Conservation (phyloP, 768 basidiomycete genomes). For the Tricholoma hemisulphureum region DNA sequence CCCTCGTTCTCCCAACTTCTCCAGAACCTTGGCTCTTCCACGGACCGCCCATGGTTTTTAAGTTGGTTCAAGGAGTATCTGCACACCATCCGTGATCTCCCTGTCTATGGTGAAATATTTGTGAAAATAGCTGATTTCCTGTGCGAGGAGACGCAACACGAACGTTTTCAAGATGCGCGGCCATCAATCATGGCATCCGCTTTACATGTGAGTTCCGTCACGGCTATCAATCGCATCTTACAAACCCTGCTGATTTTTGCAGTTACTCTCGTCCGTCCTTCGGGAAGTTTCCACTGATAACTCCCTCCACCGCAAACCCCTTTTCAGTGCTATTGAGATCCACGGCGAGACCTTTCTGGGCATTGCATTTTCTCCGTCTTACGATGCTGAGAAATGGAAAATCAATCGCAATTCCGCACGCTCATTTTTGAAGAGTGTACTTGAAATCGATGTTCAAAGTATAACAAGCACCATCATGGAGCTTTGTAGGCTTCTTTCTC, state of each 20-base stretch:
- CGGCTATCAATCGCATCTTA: not conserved
- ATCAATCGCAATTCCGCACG: constrained; percentile 34
- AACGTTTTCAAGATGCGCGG: constrained; percentile 59
- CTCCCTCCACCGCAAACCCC: constrained; percentile 16
- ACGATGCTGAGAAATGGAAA: constrained; percentile 35
- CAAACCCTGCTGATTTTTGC: not conserved
- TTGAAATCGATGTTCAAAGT: constrained; percentile 32
- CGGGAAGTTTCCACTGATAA: constrained; percentile 18
- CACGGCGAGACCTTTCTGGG: constrained; percentile 38
- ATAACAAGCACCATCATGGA: constrained; percentile 30
- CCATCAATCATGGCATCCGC: constrained; percentile 61
- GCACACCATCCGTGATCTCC: constrained; percentile 47
- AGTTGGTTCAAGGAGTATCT: constrained; percentile 68
- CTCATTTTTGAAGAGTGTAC: constrained; percentile 30
- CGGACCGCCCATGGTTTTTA: constrained; percentile 47
- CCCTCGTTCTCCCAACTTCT: constrained; percentile 48
- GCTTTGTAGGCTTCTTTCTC: constrained; percentile 31
- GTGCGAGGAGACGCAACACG: constrained; percentile 80
- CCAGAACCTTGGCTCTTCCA: constrained; percentile 28
- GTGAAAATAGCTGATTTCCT: constrained; percentile 72
- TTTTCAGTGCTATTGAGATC: constrained; percentile 36
- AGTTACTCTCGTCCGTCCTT: constrained; percentile 35
- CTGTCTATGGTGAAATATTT: constrained; percentile 61
- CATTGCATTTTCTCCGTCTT: constrained; percentile 36
- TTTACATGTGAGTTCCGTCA: constrained; percentile 51